Evolutionary conservation across 331 rosid species (phyloP), one percentile per base, ranked within the genome.

Genomic region (Malus hybrid): DNA sequence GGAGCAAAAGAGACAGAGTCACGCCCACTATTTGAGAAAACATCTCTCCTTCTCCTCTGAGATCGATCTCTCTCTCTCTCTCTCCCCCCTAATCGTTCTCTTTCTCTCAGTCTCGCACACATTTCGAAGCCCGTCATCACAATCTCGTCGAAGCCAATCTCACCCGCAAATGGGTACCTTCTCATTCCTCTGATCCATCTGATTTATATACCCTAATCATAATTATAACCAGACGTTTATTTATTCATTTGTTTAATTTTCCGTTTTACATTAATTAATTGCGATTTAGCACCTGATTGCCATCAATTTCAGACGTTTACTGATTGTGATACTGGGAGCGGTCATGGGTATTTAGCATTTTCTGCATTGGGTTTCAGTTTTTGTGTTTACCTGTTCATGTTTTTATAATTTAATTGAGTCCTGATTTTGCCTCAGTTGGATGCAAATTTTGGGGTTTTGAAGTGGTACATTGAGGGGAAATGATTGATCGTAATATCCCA

Each of bases 111-210:
- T 55, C 32, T 67, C 73, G 18, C 60, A 12, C 81, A 32, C 88
- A 79, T 81, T 70, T 77, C 74, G 31, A 74, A 76, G 44, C 56
- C 9, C 76, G 27, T 85, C 54, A 76, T 80, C 60, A 60, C 71
- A 18, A 70, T 34, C 81, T 76, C 19, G 67, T 27, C 28, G 44
- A 73, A 62, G 50, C 76, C 85, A 72, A 72, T 81, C 67, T 52
- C 73, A n/a, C 29, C 39, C 63, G 31, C 13, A 52, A 42, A 92
- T 92, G 93, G 93, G 96, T 92, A 86, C 22, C 70, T 65, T 77
- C 59, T 66, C 70, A 5, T 69, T 71, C 34, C 31, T 75, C 75
- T 60, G 76, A 72, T 77, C 77, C 78, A 78, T 88, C 85, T 32
- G 75, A 52, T 84, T 74, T 74, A 36, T 63, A 39, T 76, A 19